These are phyloP conservation scores for Amanita subjunquillea DNA, from an alignment of 768 basidiomycete genomes.

Conservation along the genomic window DNA sequence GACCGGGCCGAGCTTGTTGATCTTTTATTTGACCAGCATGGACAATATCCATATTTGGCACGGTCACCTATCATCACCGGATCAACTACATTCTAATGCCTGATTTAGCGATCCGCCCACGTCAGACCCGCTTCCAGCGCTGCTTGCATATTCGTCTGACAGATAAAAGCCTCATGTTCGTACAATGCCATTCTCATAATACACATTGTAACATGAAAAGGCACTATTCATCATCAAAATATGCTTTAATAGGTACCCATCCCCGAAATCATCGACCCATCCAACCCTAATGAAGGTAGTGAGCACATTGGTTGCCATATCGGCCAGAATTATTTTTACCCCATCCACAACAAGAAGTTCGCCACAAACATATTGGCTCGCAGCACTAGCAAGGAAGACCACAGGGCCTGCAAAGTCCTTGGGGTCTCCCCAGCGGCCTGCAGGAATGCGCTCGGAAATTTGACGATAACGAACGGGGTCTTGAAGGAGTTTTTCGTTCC, in stretches of 20 bases:
- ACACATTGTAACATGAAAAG: not conserved
- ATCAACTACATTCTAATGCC: not conserved
- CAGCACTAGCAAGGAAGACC: slow-evolving; percentile 59
- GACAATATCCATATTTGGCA: not conserved
- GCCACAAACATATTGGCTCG: slow-evolving; percentile 65
- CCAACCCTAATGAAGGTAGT: slow-evolving; percentile 36
- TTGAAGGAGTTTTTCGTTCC: slow-evolving; percentile 38
- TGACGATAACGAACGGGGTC: slow-evolving; percentile 60
- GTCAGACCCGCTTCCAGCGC: not conserved
- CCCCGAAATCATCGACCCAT: slow-evolving; percentile 38
- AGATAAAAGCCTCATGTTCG: too few relatives aligned
- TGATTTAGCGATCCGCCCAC: slow-evolving; percentile 1
- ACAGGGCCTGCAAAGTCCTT: slow-evolving; percentile 66
- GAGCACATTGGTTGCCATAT: not conserved
- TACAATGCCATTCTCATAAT: not conserved
- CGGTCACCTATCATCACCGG: slow-evolving; percentile 3
- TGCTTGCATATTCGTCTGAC: not conserved
- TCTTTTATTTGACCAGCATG: not conserved
- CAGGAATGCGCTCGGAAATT: slow-evolving; percentile 67
- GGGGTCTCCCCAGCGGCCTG: slow-evolving; percentile 61
- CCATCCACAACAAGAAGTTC: slow-evolving; percentile 66
- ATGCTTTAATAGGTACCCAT: not conserved
- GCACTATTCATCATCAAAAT: not conserved
- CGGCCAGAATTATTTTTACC: slow-evolving; percentile 23
- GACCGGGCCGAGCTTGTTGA: not conserved